Conservation (phyloP, 768 basidiomycete species). For the Calocybe indica region DNA sequence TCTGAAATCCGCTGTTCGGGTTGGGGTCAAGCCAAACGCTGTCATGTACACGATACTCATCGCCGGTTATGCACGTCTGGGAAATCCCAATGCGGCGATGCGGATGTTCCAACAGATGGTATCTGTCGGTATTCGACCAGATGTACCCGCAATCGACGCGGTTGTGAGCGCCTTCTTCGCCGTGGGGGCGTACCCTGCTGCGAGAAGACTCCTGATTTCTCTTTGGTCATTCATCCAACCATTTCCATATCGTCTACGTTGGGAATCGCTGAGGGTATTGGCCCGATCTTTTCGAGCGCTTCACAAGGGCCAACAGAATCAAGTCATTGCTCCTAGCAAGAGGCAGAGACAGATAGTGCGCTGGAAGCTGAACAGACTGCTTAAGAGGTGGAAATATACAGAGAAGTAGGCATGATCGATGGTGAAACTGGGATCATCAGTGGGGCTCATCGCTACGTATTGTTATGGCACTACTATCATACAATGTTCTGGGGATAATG, state of each 20-base stretch:
- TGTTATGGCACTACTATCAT: not conserved
- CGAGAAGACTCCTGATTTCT: constrained; percentile 47
- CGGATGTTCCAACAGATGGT: constrained; percentile 60
- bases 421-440: not conserved
- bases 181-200: constrained; percentile 43
- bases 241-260: constrained; percentile 45
- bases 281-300: constrained; percentile 41
- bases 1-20: constrained; percentile 43
- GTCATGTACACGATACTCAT: constrained; percentile 79
- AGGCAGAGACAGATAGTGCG: constrained; percentile 29
- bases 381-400: constrained; percentile 3
- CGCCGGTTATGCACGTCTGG: constrained; percentile 58
- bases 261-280: constrained; percentile 40
- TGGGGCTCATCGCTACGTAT: not conserved
- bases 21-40: constrained; percentile 51
- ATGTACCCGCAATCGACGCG: constrained; percentile 67
- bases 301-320: constrained; percentile 11
- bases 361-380: constrained; percentile 24
- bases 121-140: constrained; percentile 54
- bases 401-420: not conserved
- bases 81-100: constrained; percentile 47
- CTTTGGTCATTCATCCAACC: constrained; percentile 64
- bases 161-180: constrained; percentile 63
- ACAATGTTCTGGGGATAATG: not conserved
- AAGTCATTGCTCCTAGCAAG: constrained; percentile 19